Base-by-base conservation (phyloP, 2,329 filamentous ascomycete genomes). In the Phialophora tarda region DNA sequence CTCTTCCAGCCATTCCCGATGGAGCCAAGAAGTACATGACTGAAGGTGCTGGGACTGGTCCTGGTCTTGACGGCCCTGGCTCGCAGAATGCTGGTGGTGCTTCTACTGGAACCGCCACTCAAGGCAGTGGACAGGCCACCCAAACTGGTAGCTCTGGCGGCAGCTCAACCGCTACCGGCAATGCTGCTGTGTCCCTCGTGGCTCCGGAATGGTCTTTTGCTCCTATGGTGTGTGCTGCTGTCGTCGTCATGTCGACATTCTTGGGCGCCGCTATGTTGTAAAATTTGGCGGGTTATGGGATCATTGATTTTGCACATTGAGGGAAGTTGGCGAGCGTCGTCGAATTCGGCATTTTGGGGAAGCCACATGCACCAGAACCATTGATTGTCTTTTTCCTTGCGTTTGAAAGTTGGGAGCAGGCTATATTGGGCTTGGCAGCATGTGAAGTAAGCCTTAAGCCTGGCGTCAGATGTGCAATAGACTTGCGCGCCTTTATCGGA, bases 11-110 rank as follows among this genome's bases (percentile, higher is more conserved):
- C 59, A 84, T 88, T 59, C 87, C 87, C 30, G 74, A 77, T 4
- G 81, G 80, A 41, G 86, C 86, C 24, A 76, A 80, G 75, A 81
- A 84, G 73, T 88, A 82, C 80, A 81, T 89, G 79, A 82, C 80
- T 66, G 76, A 83, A 6, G 87, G 87, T 72, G 85, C 86, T 54
- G 87, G 87, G 57, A 79, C 77, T 44, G 86, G 84, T 4, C 79
- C 80, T 28, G 87, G 87, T 73, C 84, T 89, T 69, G 68, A 64
- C 12, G 87, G 86, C 55, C 63, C 76, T 65, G 87, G 87, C 34
- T 85, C 82, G 68, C 86, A 88, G 79, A 80, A 82, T 65, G 77
- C 85, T 38, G 86, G 86, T 60, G 81, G 82, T 65, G 74, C 76
- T 41, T 82, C 82, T 62, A 78, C 82, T 56, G 79, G 77, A 32